A percentile compares a stretch with the other conserved stretches of the same genome.
Evolutionary conservation across 805 yeast genomes (phyloP).

Genomic region (Geotrichum ghanense): DNA sequence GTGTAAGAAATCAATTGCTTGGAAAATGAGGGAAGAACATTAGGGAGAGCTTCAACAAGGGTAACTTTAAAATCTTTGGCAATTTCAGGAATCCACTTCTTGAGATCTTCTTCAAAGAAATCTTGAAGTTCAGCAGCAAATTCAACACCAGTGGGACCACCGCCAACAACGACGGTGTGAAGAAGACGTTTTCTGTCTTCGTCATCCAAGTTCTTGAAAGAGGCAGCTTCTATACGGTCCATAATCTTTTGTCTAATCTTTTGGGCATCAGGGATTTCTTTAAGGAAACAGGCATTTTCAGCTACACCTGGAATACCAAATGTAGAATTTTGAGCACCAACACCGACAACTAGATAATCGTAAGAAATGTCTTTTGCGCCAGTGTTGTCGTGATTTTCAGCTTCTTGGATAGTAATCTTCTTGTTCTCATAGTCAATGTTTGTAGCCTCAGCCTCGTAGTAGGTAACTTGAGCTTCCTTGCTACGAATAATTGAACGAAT

Average conservation of each 20-base stretch:
- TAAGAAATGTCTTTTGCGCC: constrained; percentile 38
- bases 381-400: constrained; percentile 24
- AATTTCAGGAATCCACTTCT: constrained; percentile 80
- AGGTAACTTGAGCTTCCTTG: constrained; percentile 64
- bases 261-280: constrained; percentile 82
- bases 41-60: constrained; percentile 83
- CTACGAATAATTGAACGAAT: constrained; percentile 75
- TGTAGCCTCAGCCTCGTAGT: constrained; percentile 85
- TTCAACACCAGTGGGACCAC: constrained; percentile 98
- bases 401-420: constrained; percentile 42
- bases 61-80: constrained; percentile 74
- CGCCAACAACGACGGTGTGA: constrained; percentile 89
- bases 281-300: constrained; percentile 78
- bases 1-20: constrained; percentile 51
- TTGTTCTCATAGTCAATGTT: constrained; percentile 66
- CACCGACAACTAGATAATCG: constrained; percentile 84
- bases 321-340: constrained; percentile 91
- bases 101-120: constrained; percentile 82
- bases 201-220: constrained; percentile 53
- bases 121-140: constrained; percentile 95
- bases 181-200: constrained; percentile 77
- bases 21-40: constrained; percentile 50
- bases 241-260: constrained; percentile 72
- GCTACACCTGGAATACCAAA: constrained; percentile 89
- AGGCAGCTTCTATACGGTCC: constrained; percentile 83